Base-by-base conservation (phyloP, 345 rosid species). In the Pelargonium nanum region DNA sequence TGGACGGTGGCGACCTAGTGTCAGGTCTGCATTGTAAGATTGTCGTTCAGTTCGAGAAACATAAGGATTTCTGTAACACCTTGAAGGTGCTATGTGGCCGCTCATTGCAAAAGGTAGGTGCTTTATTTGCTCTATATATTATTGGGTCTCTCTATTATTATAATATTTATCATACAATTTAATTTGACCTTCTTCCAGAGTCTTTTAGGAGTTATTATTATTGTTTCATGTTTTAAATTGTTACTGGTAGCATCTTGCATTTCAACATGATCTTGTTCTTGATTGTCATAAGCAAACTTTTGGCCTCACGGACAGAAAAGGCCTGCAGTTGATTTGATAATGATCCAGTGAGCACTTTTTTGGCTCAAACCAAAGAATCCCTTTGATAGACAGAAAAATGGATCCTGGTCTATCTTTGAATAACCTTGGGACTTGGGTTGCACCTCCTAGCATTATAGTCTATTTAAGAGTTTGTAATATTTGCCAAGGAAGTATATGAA, bases 21-120 rank as follows among this genome's bases (percentile, higher is more conserved):
- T 77, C 95, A 51, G 95, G 95, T 70, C 98, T 92, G 28, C 78
- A 89, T 45, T 87, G 96, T 80, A 92, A 87, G 72, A 83, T 89
- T 59, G 87, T 92, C 60, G 93, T 85, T 72, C 96, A 85, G 74
- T 89, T 92, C 55, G 96, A 92, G 81, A 85, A 80, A 67, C 69
- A 79, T 63, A 50, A 40, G 51, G 98, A 92, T 58, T 87, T 92
- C 54, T 79, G 76, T 60, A 84, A 78, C 70, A 82, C 91, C 56
- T 77, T 92, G 63, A 85, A 80, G 76, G 95, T 81, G 57, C 75
- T 92, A 68, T 84, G 82, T 64, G 93, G 91, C 24, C 86, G 89
- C 66, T 86, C 89, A 48, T 67, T 92, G 78, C 85, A 82, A 69
- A 92, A 89, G 91, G 96, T 91, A 72, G 55, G 76, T 19, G 15